These are phyloP conservation scores for Penicillium glabrum DNA, from an alignment of 2,329 filamentous ascomycete genomes.

Conservation along the genomic window DNA sequence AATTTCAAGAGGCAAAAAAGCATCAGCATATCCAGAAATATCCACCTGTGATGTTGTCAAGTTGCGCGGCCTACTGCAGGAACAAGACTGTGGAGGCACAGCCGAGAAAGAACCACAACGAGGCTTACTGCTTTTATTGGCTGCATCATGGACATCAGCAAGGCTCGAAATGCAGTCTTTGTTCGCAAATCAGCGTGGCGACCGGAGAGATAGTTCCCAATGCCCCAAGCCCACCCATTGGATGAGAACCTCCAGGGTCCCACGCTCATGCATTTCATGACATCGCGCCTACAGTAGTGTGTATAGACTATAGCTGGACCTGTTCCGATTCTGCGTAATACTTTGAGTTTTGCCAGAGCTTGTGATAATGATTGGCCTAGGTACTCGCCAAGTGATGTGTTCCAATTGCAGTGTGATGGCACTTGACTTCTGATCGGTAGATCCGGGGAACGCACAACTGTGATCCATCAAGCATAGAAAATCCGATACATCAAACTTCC, in stretches of 20 bases:
- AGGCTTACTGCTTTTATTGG: slow-evolving; percentile 9
- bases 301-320: neutral
- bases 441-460: slow-evolving; percentile 13
- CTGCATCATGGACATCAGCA: slow-evolving; percentile 1
- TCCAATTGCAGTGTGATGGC: slow-evolving; percentile 24
- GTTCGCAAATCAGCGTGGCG: neutral
- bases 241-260: neutral
- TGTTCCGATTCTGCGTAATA: neutral
- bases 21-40: neutral
- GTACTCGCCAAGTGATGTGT: slow-evolving; percentile 24
- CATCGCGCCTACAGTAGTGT: slow-evolving; percentile 5
- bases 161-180: slow-evolving; percentile 8
- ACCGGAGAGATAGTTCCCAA: slow-evolving; percentile 6
- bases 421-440: slow-evolving; percentile 8
- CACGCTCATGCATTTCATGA: slow-evolving; percentile 2
- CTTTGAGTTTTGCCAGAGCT: neutral
- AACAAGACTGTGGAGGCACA: slow-evolving; percentile 31
- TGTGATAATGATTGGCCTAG: slow-evolving; percentile 19
- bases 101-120: slow-evolving; percentile 9
- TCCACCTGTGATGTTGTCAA: slow-evolving; percentile 7
- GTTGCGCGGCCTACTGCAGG: slow-evolving; percentile 37
- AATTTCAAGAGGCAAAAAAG: neutral
- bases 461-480: slow-evolving; percentile 16
- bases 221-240: slow-evolving; percentile 11
- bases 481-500: slow-evolving; percentile 18